These are phyloP conservation scores for Karstenula rhodostoma DNA, from an alignment of 2,329 filamentous ascomycete genomes.

Conservation along the genomic window DNA sequence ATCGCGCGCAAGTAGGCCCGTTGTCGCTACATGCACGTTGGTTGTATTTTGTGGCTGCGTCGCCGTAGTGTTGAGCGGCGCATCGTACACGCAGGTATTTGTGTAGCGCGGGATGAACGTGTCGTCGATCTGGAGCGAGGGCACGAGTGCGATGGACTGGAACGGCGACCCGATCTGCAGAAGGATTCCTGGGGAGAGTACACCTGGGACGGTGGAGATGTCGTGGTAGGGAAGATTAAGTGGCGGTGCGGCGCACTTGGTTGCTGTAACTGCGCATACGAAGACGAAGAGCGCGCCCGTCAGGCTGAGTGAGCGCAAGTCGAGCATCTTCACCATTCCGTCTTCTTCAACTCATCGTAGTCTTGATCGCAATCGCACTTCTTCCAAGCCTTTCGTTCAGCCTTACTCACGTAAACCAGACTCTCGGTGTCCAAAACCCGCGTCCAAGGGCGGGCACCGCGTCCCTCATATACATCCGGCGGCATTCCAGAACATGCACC, in stretches of 20 bases:
- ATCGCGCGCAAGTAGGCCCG: background rate
- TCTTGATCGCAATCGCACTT: background rate
- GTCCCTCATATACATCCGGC: background rate
- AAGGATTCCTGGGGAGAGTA: conserved; percentile 22
- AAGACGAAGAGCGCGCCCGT: conserved; percentile 8
- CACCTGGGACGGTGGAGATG: conserved; percentile 18
- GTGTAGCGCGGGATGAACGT: conserved; percentile 29
- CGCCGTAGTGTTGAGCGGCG: background rate
- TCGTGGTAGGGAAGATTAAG: conserved; percentile 22
- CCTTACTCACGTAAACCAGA: background rate
- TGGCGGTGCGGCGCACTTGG: conserved; percentile 29
- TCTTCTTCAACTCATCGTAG: background rate
- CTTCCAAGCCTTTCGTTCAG: background rate
- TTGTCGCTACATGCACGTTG: background rate
- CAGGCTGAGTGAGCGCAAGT: conserved; percentile 2
- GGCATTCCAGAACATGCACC: background rate
- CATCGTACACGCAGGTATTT: conserved; percentile 24
- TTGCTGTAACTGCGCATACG: conserved; percentile 8
- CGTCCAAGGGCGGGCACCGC: background rate
- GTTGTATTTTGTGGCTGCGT: background rate
- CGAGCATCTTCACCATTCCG: background rate
- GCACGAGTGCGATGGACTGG: conserved; percentile 25
- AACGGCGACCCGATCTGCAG: conserved; percentile 24
- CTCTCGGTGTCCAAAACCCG: background rate
- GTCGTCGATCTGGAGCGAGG: conserved; percentile 26